Evolutionary conservation across 306 rosid genomes (phyloP).

Genomic region (Dicorynia guianensis): DNA sequence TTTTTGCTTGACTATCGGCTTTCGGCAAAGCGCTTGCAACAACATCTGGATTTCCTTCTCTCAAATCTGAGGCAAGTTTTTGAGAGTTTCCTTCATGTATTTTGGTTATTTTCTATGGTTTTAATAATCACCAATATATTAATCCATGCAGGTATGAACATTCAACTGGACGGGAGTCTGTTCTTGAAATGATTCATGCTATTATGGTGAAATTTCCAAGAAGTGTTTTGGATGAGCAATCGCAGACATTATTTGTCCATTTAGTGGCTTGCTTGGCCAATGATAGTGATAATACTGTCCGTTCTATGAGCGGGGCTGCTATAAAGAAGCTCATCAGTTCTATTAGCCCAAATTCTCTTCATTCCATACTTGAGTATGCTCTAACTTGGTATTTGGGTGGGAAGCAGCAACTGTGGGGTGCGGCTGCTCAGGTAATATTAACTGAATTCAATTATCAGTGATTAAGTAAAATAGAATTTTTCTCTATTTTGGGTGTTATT

Average conservation of each 20-base stretch:
- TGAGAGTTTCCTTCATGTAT: background rate
- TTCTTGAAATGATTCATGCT: constrained; percentile 90
- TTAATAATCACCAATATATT: constrained; percentile 23
- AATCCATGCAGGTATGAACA: constrained; percentile 75
- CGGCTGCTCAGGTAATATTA: constrained; percentile 84
- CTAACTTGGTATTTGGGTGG: constrained; percentile 80
- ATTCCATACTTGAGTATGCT: constrained; percentile 69
- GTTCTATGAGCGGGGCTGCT: constrained; percentile 82
- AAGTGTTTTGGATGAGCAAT: constrained; percentile 75
- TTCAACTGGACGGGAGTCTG: constrained; percentile 84
- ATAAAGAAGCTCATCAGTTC: constrained; percentile 70
- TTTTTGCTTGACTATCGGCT: constrained; percentile 84
- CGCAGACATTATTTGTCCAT: constrained; percentile 76
- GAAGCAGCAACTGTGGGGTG: constrained; percentile 75
- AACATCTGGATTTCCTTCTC: constrained; percentile 78
- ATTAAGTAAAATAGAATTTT: background rate
- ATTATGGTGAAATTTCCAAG: constrained; percentile 75
- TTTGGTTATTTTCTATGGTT: constrained; percentile 1
- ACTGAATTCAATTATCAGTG: constrained; percentile 3
- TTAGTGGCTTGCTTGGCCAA: constrained; percentile 88
- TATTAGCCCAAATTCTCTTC: constrained; percentile 58
- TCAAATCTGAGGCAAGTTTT: constrained; percentile 73
- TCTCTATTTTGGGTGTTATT: background rate
- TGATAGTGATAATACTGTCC: constrained; percentile 76
- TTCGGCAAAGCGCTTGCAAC: constrained; percentile 77